Evolutionary conservation across 768 basidiomycete species (phyloP).

Genomic region (Rhodotorula taiwanensis): DNA sequence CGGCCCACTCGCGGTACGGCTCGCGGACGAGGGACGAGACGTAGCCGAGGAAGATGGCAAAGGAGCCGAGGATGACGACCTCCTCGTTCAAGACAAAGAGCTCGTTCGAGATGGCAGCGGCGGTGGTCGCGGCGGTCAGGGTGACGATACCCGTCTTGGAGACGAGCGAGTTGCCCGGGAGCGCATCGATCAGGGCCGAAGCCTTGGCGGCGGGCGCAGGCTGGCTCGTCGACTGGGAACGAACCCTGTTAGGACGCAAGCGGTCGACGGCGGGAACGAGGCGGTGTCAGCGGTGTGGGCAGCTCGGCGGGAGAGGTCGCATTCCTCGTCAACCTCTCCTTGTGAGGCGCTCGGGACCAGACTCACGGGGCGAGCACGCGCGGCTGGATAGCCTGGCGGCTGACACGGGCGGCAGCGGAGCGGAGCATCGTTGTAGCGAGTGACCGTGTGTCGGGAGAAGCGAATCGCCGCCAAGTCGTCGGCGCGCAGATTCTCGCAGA

Average conservation of each 20-base stretch:
- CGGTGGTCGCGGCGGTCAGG: constrained; percentile 51
- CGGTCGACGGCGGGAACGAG: not conserved
- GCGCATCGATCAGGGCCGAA: constrained; percentile 77
- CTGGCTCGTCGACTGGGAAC: constrained; percentile 26
- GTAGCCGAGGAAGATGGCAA: constrained; percentile 37
- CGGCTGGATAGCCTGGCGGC: constrained; percentile 30
- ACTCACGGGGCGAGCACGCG: constrained; percentile 20
- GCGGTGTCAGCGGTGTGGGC: not conserved
- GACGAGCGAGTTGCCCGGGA: constrained; percentile 68
- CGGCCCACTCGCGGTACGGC: constrained; percentile 89
- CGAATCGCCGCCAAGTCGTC: too few relatives aligned
- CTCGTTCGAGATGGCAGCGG: constrained; percentile 51
- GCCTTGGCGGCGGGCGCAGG: constrained; percentile 48
- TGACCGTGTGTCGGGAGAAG: not conserved
- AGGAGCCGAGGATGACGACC: constrained; percentile 73
- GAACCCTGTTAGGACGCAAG: constrained; percentile 25
- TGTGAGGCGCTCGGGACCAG: not conserved
- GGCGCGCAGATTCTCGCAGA: too few relatives aligned
- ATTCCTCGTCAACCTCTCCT: too few relatives aligned
- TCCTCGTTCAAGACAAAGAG: constrained; percentile 97
- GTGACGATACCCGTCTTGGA: constrained; percentile 92
- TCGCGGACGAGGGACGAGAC: constrained; percentile 55
- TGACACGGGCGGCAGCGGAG: constrained; percentile 15
- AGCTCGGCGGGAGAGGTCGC: not conserved
- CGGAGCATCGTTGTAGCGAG: constrained; percentile 3